Evolutionary conservation across 129 eudicot species (phyloP), one percentile per base, ranked within the genome.

Genomic region (Centrapalus pauciflorus): DNA sequence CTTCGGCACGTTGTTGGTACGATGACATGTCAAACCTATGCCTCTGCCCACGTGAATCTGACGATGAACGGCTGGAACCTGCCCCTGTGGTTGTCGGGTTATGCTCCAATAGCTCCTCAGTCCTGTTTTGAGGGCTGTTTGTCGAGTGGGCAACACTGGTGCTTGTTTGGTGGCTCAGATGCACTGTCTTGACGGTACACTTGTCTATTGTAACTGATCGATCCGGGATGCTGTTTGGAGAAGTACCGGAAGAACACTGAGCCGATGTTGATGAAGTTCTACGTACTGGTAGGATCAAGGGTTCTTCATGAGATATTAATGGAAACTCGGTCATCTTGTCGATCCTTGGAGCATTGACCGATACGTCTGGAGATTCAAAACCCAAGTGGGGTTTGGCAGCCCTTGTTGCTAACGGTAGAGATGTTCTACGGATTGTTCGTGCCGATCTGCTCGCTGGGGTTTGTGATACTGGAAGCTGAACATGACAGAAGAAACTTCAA

Each of bases 1-100:
- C 98, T 55, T 93, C 98, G 0, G 98, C 98, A 0, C 98, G 80
- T 75, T 93, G 98, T 66, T 86, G 89, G 80, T 73, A 83, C 0
- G 98, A 93, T 10, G 87, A 75, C 1, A 90, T 86, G 69, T 88
- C 88, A 34, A 93, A 93, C 69, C 83, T 72, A 6, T 79, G 80
- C 35, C 62, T 82, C 29, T 75, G 69, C 6, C 94, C 80, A 35
- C 80, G 84, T 7, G 82, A 80, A 32, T 56, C 73, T 10, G 63
- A 33, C 30, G 93, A 83, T 12, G 89, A 80, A 21, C 80, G 69
- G 74, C 80, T 76, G 0, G 82, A 74, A 16, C 57, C 61, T 1
- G 69, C 78, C 54, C 54, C 25, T 5, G 54, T 48, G 19, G 79
- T 73, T 19, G 43, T 34, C 64, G 50, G 77, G 32, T 79, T 79